Conservation (phyloP, 202 grass and related monocot genomes). For the Hordeum pubiflorum region DNA sequence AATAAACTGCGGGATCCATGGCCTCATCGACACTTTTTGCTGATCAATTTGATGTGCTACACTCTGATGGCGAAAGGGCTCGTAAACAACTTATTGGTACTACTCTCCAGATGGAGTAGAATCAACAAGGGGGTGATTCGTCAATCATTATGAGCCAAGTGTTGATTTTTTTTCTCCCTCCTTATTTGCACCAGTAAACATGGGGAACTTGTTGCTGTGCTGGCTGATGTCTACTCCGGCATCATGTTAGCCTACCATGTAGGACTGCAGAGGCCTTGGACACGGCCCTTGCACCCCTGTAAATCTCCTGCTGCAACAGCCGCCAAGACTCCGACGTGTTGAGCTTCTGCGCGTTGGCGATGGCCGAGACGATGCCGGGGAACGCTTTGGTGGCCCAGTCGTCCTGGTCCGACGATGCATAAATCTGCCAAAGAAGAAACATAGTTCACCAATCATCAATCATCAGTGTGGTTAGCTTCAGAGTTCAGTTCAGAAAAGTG, state of each 20-base stretch:
- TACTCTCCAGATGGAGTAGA: not conserved
- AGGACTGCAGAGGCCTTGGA: constrained; percentile 52
- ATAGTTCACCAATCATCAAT: not conserved
- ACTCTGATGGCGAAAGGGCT: not conserved
- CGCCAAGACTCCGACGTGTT: constrained; percentile 50
- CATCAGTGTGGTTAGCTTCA: not conserved
- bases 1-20: not conserved
- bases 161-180: not conserved
- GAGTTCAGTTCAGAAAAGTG: not conserved
- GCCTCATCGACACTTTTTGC: not conserved
- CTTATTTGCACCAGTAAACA: not conserved
- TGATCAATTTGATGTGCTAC: not conserved
- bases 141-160: not conserved
- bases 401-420: constrained; percentile 49
- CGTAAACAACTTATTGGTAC: not conserved
- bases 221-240: not conserved
- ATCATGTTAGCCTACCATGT: constrained; percentile 48
- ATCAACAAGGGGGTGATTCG: constrained; percentile 1
- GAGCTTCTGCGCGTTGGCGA: constrained; percentile 39
- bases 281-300: constrained; percentile 52
- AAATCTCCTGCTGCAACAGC: constrained; percentile 53
- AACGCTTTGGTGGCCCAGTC: constrained; percentile 53
- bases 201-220: not conserved
- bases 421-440: constrained; percentile 30
- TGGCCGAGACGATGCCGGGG: constrained; percentile 52